Evolutionary conservation across 2,329 filamentous ascomycete species (phyloP), one percentile per base, ranked within the genome.

Genomic region (Pyrenochaeta sp.): DNA sequence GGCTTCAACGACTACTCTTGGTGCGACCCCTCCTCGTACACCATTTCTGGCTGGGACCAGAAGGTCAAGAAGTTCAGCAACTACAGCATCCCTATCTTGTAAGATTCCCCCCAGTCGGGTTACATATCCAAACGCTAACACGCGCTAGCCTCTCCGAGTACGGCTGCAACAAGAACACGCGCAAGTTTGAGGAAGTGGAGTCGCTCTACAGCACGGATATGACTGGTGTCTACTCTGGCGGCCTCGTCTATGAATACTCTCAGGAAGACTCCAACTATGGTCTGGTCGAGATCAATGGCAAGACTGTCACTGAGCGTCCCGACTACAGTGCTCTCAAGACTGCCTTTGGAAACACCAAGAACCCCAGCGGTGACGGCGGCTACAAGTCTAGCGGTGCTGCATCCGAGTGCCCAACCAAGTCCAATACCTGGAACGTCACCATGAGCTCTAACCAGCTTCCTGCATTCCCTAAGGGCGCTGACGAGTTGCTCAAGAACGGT

Each of bases 181-280:
- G 93, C 61, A 78, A 87, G 65, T 99, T 96, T 65, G 79, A 84
- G 47, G 93, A 96, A 76, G 75, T 96, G 38, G 73, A 74, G 34
- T 80, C 92, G 31, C 80, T 99, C 44, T 97, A 96, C 86, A 83
- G 78, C 73, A 74, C 73, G 14, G 71, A 96, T 48, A 97, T 97
- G 93, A 91, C 87, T 6, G 60, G 72, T 13, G 91, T 96, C 63
- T 97, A 96, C 82, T 96, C 92, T 27, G 94, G 94, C 63, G 94
- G 94, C 71, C 83, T 99, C 26, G 89, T 96, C 72, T 99, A 96
- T 77, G 92, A 97, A 75, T 99, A 96, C 79, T 86, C 88, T 7
- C 76, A 88, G 65, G 79, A 80, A 49, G 90, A 58, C 7, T 63
- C 86, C 75, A 80, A 86, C 31, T 97, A 85, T 72, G 55, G 92